phyloP scores from a whole-genome alignment of 2,329 filamentous ascomycete genomes.

The Coniochaeta sp. region DNA sequence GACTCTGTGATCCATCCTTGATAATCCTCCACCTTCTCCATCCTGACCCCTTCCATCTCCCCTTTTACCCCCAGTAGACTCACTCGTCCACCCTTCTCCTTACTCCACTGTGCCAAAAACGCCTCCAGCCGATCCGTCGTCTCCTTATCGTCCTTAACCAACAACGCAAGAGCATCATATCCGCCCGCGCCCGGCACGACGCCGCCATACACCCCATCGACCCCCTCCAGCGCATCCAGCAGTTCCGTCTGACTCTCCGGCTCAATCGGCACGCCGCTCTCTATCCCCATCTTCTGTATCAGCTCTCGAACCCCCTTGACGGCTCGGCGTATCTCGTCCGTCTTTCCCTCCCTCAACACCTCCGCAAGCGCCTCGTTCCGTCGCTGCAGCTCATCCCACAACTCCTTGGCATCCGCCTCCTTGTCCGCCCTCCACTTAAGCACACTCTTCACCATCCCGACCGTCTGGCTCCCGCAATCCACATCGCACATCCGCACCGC shows the following conservation, averaged over 20 bases:
- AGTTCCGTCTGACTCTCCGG: conserved; percentile 77
- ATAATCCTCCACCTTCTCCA: conserved; percentile 36
- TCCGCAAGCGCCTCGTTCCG: conserved; percentile 65
- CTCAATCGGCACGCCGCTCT: conserved; percentile 79
- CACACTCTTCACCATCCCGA: conserved; percentile 91
- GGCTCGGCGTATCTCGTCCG: conserved; percentile 34
- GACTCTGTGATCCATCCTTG: conserved; percentile 30
- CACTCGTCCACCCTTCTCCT: conserved; percentile 52
- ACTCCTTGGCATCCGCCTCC: conserved; percentile 50
- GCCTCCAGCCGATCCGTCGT: conserved; percentile 52
- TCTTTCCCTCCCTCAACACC: conserved; percentile 46
- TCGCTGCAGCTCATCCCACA: conserved; percentile 71
- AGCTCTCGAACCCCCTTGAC: conserved; percentile 48
- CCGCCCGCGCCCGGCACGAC: conserved; percentile 93
- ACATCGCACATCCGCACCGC: conserved; percentile 92
- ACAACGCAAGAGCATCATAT: conserved; percentile 78
- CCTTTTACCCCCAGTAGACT: conserved; percentile 62
- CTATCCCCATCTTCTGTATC: conserved; percentile 68
- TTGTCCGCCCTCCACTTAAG: conserved; percentile 70
- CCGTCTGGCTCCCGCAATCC: conserved; percentile 86
- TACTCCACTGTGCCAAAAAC: conserved; percentile 60
- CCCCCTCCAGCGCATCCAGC: conserved; percentile 60
- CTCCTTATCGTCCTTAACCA: conserved; percentile 65
- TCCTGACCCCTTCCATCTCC: conserved; percentile 59
- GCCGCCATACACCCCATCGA: conserved; percentile 80